Percentiles rank a stretch among this genome's conserved stretches.
These are phyloP conservation scores for Lachnellula cervina DNA, from an alignment of 2,329 filamentous ascomycete genomes.

Conservation along the genomic window DNA sequence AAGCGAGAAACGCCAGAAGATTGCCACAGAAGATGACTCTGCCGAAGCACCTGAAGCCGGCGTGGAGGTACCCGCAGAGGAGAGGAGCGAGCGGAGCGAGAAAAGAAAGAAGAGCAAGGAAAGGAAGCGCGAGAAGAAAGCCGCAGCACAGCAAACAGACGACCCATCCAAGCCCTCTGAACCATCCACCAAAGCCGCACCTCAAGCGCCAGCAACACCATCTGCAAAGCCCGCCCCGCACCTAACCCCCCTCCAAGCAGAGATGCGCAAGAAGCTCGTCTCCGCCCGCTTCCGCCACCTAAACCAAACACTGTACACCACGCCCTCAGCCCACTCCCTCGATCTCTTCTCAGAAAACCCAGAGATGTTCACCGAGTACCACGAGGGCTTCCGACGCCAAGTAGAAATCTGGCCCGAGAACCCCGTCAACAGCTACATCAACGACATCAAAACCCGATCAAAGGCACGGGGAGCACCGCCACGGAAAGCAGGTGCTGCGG, in stretches of 20 bases:
- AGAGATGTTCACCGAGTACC: conserved; percentile 94
- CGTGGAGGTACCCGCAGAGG: conserved; percentile 6
- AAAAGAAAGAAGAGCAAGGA: conserved; percentile 33
- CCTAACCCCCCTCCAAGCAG: conserved; percentile 85
- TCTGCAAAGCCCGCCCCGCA: conserved; percentile 45
- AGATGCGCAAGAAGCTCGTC: conserved; percentile 92
- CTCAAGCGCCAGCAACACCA: conserved; percentile 30
- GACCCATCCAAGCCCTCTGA: conserved; percentile 3
- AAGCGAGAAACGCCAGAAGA: conserved; percentile 26
- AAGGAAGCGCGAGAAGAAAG: conserved; percentile 34
- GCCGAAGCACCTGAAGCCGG: conserved; percentile 1
- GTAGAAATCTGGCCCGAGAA: conserved; percentile 96
- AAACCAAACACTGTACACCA: conserved; percentile 94
- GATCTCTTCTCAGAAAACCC: conserved; percentile 77
- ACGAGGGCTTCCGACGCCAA: conserved; percentile 92
- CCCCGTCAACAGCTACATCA: conserved; percentile 83
- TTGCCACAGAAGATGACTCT: conserved; percentile 13
- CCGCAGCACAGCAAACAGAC: conserved; percentile 10
- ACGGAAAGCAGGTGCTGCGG: conserved; percentile 16
- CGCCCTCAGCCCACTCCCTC: conserved; percentile 78
- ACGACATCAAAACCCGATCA: conserved; percentile 63
- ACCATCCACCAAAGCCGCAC: conserved; percentile 9
- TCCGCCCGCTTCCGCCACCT: conserved; percentile 95
- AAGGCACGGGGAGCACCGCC: conserved; percentile 37
- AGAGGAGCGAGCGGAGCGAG: conserved; percentile 5